A percentile compares a stretch with the other conserved stretches of the same genome.
Evolutionary conservation across 148 eudicot species (phyloP).

Genomic region (Rhododendron henanense): DNA sequence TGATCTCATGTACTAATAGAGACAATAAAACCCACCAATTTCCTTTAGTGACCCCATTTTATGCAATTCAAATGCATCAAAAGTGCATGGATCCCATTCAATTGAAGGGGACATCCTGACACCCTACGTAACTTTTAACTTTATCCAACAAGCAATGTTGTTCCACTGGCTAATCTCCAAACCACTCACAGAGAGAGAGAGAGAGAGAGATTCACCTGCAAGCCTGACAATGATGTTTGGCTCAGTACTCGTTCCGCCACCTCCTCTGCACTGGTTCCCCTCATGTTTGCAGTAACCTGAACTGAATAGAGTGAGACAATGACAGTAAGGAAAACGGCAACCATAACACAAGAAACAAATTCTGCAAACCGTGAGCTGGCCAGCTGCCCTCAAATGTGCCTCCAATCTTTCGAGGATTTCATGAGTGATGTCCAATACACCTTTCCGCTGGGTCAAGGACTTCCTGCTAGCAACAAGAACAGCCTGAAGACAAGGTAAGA

Average conservation of each 20-base stretch:
- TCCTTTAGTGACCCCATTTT: no score
- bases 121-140: no score
- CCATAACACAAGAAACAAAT: slow-evolving; percentile 1
- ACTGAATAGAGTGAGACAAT: slow-evolving; percentile 5
- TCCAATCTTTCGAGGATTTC: slow-evolving; percentile 95
- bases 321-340: slow-evolving; percentile 9
- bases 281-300: slow-evolving; percentile 65
- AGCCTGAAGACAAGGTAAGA: slow-evolving; percentile 49
- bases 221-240: slow-evolving; percentile 73
- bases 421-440: slow-evolving; percentile 69
- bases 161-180: no score
- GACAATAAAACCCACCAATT: no score
- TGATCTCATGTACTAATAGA: no score
- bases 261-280: slow-evolving; percentile 87
- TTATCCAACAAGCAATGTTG: no score
- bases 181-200: no score
- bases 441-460: slow-evolving; percentile 57
- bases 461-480: slow-evolving; percentile 90
- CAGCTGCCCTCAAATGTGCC: slow-evolving; percentile 81
- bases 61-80: no score
- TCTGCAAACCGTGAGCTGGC: slow-evolving; percentile 69
- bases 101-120: no score
- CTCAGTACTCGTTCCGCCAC: slow-evolving; percentile 76
- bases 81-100: no score
- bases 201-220: slow-evolving; percentile 46